Evolutionary conservation across 2,329 filamentous ascomycete genomes (phyloP).

Genomic region (Claviceps sp.): DNA sequence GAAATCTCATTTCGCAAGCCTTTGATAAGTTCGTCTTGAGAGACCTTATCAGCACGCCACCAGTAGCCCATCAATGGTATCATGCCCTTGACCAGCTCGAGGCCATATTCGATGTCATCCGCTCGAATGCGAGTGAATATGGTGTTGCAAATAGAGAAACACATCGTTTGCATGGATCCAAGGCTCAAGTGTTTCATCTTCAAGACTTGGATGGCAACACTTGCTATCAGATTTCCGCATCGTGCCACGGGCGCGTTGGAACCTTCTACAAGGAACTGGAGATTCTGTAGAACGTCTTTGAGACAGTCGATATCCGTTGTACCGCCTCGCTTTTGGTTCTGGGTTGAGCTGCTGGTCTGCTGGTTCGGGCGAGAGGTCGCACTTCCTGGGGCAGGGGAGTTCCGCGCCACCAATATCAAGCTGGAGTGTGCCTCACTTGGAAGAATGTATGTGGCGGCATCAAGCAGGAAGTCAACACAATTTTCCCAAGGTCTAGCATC

Average conservation of each 20-base stretch:
- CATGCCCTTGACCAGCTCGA: slow-evolving; percentile 43
- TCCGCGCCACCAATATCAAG: not conserved
- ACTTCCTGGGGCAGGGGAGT: slow-evolving; percentile 32
- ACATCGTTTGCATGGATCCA: slow-evolving; percentile 53
- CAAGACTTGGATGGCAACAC: slow-evolving; percentile 46
- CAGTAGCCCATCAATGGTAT: slow-evolving; percentile 60
- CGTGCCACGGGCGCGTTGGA: slow-evolving; percentile 54
- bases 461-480: slow-evolving; percentile 58
- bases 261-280: slow-evolving; percentile 49
- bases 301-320: slow-evolving; percentile 20
- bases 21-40: slow-evolving; percentile 46
- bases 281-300: slow-evolving; percentile 40
- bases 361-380: slow-evolving; percentile 16
- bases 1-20: slow-evolving; percentile 66
- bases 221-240: slow-evolving; percentile 41
- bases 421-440: slow-evolving; percentile 21
- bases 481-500: slow-evolving; percentile 50
- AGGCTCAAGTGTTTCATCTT: slow-evolving; percentile 42
- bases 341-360: slow-evolving; percentile 16
- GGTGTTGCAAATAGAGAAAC: slow-evolving; percentile 63
- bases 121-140: slow-evolving; percentile 52
- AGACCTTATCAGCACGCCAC: slow-evolving; percentile 61
- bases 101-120: slow-evolving; percentile 53
- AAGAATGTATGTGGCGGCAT: slow-evolving; percentile 39
- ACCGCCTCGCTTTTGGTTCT: slow-evolving; percentile 16